Evolutionary conservation across 2,329 filamentous ascomycete species (phyloP).

Genomic region (Podosphaera aphanis): DNA sequence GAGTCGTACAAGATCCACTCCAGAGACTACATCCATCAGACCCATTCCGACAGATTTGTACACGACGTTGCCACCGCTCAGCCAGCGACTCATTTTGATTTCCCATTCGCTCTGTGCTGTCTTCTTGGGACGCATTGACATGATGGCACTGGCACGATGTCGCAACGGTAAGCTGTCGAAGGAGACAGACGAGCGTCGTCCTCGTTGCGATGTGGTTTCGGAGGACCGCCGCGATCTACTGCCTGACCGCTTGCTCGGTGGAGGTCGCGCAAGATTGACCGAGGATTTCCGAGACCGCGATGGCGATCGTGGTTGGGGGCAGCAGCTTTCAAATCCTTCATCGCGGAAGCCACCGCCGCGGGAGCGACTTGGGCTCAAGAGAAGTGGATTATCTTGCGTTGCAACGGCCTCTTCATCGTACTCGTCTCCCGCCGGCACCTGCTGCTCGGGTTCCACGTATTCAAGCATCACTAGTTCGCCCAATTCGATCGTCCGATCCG

Average conservation of each 20-base stretch:
- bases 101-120: slow-evolving; percentile 17
- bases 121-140: slow-evolving; percentile 6
- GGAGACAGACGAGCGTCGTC: not conserved
- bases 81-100: slow-evolving; percentile 29
- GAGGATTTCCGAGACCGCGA: slow-evolving; percentile 9
- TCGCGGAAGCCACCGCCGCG: slow-evolving; percentile 4
- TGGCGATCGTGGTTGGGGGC: slow-evolving; percentile 2
- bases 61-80: slow-evolving; percentile 38
- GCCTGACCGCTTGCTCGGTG: not conserved
- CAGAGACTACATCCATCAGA: slow-evolving; percentile 41
- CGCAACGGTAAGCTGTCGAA: not conserved
- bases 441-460: slow-evolving; percentile 6
- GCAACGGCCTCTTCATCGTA: slow-evolving; percentile 5
- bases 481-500: slow-evolving; percentile 62
- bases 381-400: slow-evolving; percentile 4
- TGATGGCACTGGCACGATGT: slow-evolving; percentile 3
- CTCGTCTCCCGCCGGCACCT: not conserved
- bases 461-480: slow-evolving; percentile 53
- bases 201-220: not conserved
- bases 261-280: slow-evolving; percentile 1
- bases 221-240: not conserved
- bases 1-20: slow-evolving; percentile 30
- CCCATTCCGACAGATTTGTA: slow-evolving; percentile 47
- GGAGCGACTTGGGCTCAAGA: slow-evolving; percentile 1
- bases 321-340: not conserved